A percentile compares a stretch with the other conserved stretches of the same genome.
Conservation (phyloP, 768 basidiomycete species). For the Hirschioporus abietinus region DNA sequence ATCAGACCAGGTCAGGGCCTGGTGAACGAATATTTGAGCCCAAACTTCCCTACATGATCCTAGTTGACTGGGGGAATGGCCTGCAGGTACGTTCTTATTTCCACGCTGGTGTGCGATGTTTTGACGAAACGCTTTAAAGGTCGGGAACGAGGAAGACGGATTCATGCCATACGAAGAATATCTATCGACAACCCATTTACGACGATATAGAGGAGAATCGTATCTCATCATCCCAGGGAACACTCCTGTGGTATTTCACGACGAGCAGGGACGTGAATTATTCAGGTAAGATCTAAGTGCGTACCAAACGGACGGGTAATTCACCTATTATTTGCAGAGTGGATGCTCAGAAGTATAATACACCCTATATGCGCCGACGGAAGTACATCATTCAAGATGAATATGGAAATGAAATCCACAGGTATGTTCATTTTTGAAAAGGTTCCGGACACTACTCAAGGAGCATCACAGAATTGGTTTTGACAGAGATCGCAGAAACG, state of each 20-base stretch:
- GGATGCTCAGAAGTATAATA: not conserved
- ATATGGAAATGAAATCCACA: slow-evolving; percentile 55
- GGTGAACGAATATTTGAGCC: not conserved
- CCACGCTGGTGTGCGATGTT: not conserved
- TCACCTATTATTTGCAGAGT: not conserved
- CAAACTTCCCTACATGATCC: not conserved
- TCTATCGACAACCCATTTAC: slow-evolving; percentile 1
- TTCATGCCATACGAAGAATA: slow-evolving; percentile 13
- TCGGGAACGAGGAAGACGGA: slow-evolving; percentile 13
- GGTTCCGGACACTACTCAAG: not conserved
- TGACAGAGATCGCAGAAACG: not conserved
- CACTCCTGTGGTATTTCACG: slow-evolving; percentile 61
- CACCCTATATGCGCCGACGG: not conserved
- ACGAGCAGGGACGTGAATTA: slow-evolving; percentile 30
- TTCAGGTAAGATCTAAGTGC: slow-evolving; percentile 8
- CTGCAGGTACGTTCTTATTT: slow-evolving; percentile 8
- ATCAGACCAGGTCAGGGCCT: not conserved
- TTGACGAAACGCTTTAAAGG: slow-evolving; percentile 2
- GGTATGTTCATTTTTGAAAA: slow-evolving; percentile 30
- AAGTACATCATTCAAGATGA: not conserved
- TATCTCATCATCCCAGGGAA: slow-evolving; percentile 65
- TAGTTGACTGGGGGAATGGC: not conserved
- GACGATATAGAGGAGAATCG: slow-evolving; percentile 1
- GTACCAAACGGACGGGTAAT: not conserved
- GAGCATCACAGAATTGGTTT: not conserved